Evolutionary conservation across 192 early-diverging fungal genomes (phyloP).

Genomic region (Backusella westeae): DNA sequence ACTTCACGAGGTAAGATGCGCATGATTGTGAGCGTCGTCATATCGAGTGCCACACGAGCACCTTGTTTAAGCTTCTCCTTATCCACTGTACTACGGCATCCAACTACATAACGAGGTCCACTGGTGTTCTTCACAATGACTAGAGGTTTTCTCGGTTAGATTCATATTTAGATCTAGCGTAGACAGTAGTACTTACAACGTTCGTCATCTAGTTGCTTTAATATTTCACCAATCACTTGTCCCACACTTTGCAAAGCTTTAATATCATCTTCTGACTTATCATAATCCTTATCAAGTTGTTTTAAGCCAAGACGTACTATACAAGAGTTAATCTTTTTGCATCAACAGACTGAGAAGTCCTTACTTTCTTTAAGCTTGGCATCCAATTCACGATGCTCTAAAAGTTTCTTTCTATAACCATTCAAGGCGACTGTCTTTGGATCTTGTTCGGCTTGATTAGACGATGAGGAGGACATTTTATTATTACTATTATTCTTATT

Average conservation of each 20-base stretch:
- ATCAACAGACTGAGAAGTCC: slow-evolving; percentile 8
- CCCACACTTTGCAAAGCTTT: slow-evolving; percentile 98
- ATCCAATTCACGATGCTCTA: slow-evolving; percentile 95
- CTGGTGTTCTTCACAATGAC: slow-evolving; percentile 97
- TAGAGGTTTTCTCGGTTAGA: slow-evolving; percentile 24
- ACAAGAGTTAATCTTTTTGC: neutral
- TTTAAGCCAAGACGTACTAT: slow-evolving; percentile 80
- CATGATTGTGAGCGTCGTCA: slow-evolving; percentile 99
- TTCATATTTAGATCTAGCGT: neutral
- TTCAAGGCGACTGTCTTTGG: slow-evolving; percentile 75
- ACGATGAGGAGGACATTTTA: slow-evolving; percentile 36
- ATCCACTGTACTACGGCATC: slow-evolving; percentile 90
- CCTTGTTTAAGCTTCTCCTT: slow-evolving; percentile 97
- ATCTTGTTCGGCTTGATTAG: slow-evolving; percentile 43
- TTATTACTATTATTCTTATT: neutral
- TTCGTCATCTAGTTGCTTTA: slow-evolving; percentile 97
- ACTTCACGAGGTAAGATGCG: slow-evolving; percentile 96
- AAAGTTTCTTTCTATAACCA: slow-evolving; percentile 83
- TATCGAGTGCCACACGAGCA: slow-evolving; percentile 96
- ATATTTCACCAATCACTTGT: slow-evolving; percentile 96
- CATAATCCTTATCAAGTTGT: slow-evolving; percentile 85
- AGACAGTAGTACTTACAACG: slow-evolving; percentile 66
- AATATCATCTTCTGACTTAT: slow-evolving; percentile 98
- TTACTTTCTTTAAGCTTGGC: slow-evolving; percentile 92
- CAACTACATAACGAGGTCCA: slow-evolving; percentile 98